Percentiles rank a stretch among this genome's conserved stretches.
Evolutionary conservation across 2,329 filamentous ascomycete species (phyloP).

Genomic region (Stemphylium beticola): DNA sequence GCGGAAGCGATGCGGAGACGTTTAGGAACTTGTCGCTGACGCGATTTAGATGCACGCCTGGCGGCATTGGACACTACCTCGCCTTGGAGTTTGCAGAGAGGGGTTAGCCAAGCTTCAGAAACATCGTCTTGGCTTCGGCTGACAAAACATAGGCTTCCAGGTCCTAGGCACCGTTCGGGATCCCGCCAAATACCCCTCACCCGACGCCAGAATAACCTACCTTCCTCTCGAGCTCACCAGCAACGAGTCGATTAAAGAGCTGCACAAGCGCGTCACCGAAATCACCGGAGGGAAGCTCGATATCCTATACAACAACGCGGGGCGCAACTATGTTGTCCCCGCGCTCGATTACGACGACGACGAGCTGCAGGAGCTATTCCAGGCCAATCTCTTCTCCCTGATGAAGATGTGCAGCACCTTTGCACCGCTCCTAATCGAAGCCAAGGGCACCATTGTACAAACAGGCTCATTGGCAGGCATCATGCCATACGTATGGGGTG

Average conservation of each 20-base stretch:
- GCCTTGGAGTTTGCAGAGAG: slow-evolving; percentile 62
- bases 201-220: slow-evolving; percentile 60
- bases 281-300: slow-evolving; percentile 59
- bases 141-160: slow-evolving; percentile 51
- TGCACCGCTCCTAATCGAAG: slow-evolving; percentile 58
- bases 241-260: slow-evolving; percentile 55
- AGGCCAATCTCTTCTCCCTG: slow-evolving; percentile 61
- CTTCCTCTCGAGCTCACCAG: slow-evolving; percentile 61
- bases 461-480: slow-evolving; percentile 55
- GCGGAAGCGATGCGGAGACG: background rate
- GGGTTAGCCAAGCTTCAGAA: slow-evolving; percentile 29
- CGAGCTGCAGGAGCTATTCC: slow-evolving; percentile 41
- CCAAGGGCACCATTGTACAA: slow-evolving; percentile 54
- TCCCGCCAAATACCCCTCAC: slow-evolving; percentile 56
- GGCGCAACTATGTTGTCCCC: slow-evolving; percentile 63
- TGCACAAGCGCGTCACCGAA: slow-evolving; percentile 55
- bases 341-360: slow-evolving; percentile 59
- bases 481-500: slow-evolving; percentile 44
- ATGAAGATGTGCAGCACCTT: slow-evolving; percentile 65
- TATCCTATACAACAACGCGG: slow-evolving; percentile 65
- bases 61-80: slow-evolving; percentile 65
- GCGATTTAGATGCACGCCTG: slow-evolving; percentile 55
- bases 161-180: slow-evolving; percentile 66
- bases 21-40: slow-evolving; percentile 17
- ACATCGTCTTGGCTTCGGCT: background rate